A percentile compares a stretch with the other conserved stretches of the same genome.
Conservation (phyloP, 2,329 filamentous ascomycete genomes). For the Lecanicillium sp. region DNA sequence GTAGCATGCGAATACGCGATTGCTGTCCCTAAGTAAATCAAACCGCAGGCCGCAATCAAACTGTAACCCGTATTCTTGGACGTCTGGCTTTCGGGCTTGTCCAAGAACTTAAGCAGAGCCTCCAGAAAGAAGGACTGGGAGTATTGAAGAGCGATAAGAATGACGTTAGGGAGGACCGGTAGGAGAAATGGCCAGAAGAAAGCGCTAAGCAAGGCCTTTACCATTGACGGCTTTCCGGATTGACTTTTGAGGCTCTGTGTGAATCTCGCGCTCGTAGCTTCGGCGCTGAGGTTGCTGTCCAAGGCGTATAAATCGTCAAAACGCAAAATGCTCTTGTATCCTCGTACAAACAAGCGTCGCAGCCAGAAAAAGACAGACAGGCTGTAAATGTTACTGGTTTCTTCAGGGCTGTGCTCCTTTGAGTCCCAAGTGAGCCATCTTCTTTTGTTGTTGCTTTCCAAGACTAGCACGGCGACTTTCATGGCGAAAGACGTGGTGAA, state of each 20-base stretch:
- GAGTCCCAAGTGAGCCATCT: constrained; percentile 21
- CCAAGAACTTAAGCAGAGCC: constrained; percentile 26
- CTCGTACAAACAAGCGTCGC: constrained; percentile 28
- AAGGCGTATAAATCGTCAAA: constrained; percentile 30
- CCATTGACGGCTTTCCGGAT: constrained; percentile 19
- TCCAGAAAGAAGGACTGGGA: constrained; percentile 35
- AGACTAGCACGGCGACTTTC: constrained; percentile 29
- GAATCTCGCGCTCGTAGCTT: constrained; percentile 6
- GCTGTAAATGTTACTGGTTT: constrained; percentile 27
- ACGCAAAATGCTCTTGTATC: constrained; percentile 24
- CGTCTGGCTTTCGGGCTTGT: constrained; percentile 19
- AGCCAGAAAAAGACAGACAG: constrained; percentile 31
- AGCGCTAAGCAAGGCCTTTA: constrained; percentile 19
- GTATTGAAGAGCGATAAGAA: constrained; percentile 30
- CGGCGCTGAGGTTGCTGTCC: constrained; percentile 24
- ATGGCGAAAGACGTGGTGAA: constrained; percentile 30
- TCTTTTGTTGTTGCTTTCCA: constrained; percentile 34
- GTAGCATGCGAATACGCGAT: constrained; percentile 27
- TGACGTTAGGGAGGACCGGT: constrained; percentile 26
- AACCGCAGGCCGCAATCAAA: constrained; percentile 26
- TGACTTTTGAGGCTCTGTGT: background rate
- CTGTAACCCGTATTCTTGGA: constrained; percentile 24
- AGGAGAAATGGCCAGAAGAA: constrained; percentile 23
- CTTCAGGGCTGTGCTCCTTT: constrained; percentile 33
- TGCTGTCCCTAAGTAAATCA: constrained; percentile 30